Conservation (phyloP, 2,329 filamentous ascomycete genomes). For the Aspergillus hiratsukae region DNA sequence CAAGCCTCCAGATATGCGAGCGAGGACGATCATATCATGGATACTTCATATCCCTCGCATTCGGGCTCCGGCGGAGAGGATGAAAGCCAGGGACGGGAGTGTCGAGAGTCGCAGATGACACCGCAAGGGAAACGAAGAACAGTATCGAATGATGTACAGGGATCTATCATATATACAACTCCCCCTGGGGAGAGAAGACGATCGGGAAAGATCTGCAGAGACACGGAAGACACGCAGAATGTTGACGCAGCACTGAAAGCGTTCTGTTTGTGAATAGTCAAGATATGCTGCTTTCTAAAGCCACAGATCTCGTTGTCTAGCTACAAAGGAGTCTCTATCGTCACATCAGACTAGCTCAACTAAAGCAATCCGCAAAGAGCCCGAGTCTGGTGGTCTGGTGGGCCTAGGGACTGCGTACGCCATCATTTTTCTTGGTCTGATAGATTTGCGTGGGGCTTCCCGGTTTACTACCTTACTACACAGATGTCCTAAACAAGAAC, state of each 20-base stretch:
- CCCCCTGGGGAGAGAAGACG: not conserved
- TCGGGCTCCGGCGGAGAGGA: not conserved
- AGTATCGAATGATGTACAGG: not conserved
- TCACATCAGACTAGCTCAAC: not conserved
- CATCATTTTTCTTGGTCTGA: not conserved
- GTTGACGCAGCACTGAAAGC: not conserved
- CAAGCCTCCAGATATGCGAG: slow-evolving; percentile 12
- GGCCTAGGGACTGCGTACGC: not conserved
- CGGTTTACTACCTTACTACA: too few species aligned
- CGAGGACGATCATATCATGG: slow-evolving; percentile 26
- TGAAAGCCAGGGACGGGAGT: slow-evolving; percentile 1
- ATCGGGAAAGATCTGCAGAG: not conserved
- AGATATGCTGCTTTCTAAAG: not conserved
- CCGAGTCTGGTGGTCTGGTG: not conserved
- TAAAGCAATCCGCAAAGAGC: not conserved
- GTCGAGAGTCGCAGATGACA: not conserved
- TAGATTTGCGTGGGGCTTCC: not conserved
- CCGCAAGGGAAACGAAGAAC: slow-evolving; percentile 1
- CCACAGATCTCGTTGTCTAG: not conserved
- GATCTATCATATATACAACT: not conserved
- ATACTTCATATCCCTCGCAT: slow-evolving; percentile 20
- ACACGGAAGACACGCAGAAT: not conserved
- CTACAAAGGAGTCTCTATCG: not conserved
- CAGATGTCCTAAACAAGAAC: too few species aligned
- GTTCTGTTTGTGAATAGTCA: not conserved